Base-by-base conservation (phyloP, 2,329 filamentous ascomycete genomes). In the Tolypocladium tundrense region DNA sequence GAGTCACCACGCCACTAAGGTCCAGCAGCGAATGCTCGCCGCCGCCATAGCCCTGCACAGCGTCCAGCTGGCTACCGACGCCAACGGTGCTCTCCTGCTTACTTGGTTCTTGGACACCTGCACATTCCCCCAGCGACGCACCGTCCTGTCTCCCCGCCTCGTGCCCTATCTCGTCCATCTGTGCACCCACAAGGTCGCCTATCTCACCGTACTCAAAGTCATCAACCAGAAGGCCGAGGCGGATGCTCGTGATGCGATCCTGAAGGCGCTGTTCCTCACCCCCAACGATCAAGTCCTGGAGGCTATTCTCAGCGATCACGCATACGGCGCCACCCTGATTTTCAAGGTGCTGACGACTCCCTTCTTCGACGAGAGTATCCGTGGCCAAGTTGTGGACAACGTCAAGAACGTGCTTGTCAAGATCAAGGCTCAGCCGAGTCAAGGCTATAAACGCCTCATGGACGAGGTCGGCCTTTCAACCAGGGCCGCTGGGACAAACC, bases 61-160 rank as follows among this genome's bases (percentile, higher is more conserved):
- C 68, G 93, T 97, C 33, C 92, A 97, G 75, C 82, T 99, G 61
- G 93, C 94, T 11, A 97, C 93, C 54, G 97, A 97, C 70, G 88
- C 92, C 53, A 99, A 99, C 66, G 94, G 94, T 39, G 94, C 94
- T 48, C 78, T 99, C 54, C 80, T 99, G 27, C 77, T 99, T 64
- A 99, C 94, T 13, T 99, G 94, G 94, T 95, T 97, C 80, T 79
- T 99, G 57, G 94, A 99, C 70, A 97, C 94, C 1, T 99, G 94
- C 80, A 97, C 89, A 16, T 96, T 97, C 77, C 91, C 93, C 41
- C 86, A 88, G 65, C 88, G 94, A 63, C 88, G 94, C 59, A 95
- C 90, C 31, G 92, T 97, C 35, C 80, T 99, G 57, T 92, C 94
- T 51, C 94, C 94, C 24, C 86, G 92, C 65, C 84, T 99, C 31